Evolutionary conservation across 2,329 filamentous ascomycete genomes (phyloP), one percentile per base, ranked within the genome.

Genomic region (Paramyrothecium roridum): DNA sequence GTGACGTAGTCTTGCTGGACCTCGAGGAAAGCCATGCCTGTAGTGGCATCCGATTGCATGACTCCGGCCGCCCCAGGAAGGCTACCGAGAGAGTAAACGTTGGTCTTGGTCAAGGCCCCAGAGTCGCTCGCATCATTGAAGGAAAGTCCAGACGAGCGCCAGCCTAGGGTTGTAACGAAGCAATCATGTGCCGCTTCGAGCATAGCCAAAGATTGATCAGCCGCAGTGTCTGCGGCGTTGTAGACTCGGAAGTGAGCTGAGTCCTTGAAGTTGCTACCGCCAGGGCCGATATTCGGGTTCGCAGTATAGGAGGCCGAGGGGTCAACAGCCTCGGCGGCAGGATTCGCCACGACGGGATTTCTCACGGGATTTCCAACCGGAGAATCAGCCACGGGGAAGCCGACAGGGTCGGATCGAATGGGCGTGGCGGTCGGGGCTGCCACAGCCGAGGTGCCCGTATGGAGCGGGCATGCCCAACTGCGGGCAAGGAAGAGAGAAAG

Each of bases 101-200:
- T 78, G 54, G 72, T 69, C 64, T 78, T 79, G 63, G 71, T 72
- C 61, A 64, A 78, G 22, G 21, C 48, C 8, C 23, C 48, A 33
- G 21, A 16, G 26, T 50, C 48, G 17, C 8, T 30, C 8, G 3
- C 26, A 22, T 1, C 59, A 50, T 66, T 66, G 52, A 65, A 70
- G 11, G 67, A 66, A 17, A 71, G 60, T 11, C 69, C 70, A 1
- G 70, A 62, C 3, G 70, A 71, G 13, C 70, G 63, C 69, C 68
- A 73, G 23, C 65, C 67, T 21, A 70, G 65, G 6, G 59, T 61
- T 22, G 56, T 60, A 19, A 70, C 61, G 57, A 70, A 72, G 59
- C 70, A 72, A 53, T 66, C 63, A 52, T 75, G 74, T 8, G 74
- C 73, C 6, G 72, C 72, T 65, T 79, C 76, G 19, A 79, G 67